Conservation (phyloP, 345 rosid species). For the Rhizophora mangle region DNA sequence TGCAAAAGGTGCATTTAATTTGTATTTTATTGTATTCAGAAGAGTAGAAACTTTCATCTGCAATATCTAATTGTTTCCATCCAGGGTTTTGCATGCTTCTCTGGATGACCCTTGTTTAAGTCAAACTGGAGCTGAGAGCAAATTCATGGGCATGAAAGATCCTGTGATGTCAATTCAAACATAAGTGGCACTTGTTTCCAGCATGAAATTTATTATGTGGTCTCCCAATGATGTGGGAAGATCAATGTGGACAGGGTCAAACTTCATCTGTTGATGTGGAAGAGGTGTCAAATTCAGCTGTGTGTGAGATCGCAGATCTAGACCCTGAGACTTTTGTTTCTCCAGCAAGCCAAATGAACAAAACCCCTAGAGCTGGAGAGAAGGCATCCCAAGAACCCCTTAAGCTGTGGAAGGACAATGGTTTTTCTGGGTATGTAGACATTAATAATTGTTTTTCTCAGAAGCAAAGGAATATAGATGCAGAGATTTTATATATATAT, state of each 20-base stretch:
- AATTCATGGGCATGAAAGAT: constrained; percentile 26
- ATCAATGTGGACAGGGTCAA: constrained; percentile 36
- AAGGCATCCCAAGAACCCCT: constrained; percentile 61
- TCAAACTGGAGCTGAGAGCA: constrained; percentile 29
- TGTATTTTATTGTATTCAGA: constrained; percentile 12
- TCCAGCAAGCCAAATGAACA: constrained; percentile 36
- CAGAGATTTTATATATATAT: too few relatives aligned
- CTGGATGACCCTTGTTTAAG: constrained; percentile 48
- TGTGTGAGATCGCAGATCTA: constrained; percentile 29
- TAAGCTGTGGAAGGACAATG: constrained; percentile 71
- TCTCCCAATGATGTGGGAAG: constrained; percentile 13
- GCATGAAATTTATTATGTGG: background rate
- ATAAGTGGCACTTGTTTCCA: constrained; percentile 28
- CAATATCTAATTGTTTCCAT: constrained; percentile 6
- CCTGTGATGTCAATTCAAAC: constrained; percentile 28
- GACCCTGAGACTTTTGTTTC: constrained; percentile 24
- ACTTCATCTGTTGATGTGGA: constrained; percentile 37
- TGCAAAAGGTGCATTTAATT: constrained; percentile 54
- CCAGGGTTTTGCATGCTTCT: constrained; percentile 66
- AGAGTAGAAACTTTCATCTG: background rate
- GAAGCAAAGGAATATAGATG: background rate
- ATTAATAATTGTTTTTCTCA: constrained; percentile 8
- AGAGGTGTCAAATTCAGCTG: constrained; percentile 38
- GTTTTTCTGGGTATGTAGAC: constrained; percentile 70
- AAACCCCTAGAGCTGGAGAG: constrained; percentile 65